A percentile compares a stretch with the other conserved stretches of the same genome.
phyloP scores from a whole-genome alignment of 2,329 filamentous ascomycete species.

The Trichoderma sp. region DNA sequence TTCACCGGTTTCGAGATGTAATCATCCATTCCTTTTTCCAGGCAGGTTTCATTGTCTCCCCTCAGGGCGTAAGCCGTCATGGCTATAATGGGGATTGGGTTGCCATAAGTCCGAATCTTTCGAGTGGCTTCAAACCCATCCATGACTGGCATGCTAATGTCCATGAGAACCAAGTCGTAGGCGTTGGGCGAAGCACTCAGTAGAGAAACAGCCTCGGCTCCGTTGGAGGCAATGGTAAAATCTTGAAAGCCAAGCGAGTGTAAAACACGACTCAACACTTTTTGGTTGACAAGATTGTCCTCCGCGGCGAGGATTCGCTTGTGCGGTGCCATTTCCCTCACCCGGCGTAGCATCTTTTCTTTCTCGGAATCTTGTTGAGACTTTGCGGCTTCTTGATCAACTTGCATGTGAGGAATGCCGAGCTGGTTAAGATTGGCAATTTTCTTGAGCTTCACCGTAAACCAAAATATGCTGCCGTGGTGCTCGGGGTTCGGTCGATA shows the following conservation, averaged over 20 bases:
- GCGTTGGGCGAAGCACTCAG: conserved; percentile 36
- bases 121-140: conserved; percentile 51
- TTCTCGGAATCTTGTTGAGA: conserved; percentile 33
- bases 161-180: conserved; percentile 42
- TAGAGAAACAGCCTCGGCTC: conserved; percentile 29
- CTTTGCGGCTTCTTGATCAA: conserved; percentile 17
- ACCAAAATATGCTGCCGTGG: conserved; percentile 55
- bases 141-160: conserved; percentile 58
- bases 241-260: conserved; percentile 44
- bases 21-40: conserved; percentile 57
- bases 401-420: conserved; percentile 32
- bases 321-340: conserved; percentile 41
- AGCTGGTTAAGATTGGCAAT: conserved; percentile 36
- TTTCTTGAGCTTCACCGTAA: conserved; percentile 47
- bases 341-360: conserved; percentile 29
- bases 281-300: conserved; percentile 48
- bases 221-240: conserved; percentile 29
- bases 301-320: conserved; percentile 46
- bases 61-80: conserved; percentile 58
- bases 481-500: conserved; percentile 47
- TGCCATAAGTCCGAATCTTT: conserved; percentile 42
- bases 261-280: conserved; percentile 42
- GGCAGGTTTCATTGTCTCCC: conserved; percentile 55
- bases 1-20: conserved; percentile 59
- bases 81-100: conserved; percentile 57